Evolutionary conservation across 495 filamentous ascomycete genomes (phyloP).

Genomic region (Annulohypoxylon nitens): DNA sequence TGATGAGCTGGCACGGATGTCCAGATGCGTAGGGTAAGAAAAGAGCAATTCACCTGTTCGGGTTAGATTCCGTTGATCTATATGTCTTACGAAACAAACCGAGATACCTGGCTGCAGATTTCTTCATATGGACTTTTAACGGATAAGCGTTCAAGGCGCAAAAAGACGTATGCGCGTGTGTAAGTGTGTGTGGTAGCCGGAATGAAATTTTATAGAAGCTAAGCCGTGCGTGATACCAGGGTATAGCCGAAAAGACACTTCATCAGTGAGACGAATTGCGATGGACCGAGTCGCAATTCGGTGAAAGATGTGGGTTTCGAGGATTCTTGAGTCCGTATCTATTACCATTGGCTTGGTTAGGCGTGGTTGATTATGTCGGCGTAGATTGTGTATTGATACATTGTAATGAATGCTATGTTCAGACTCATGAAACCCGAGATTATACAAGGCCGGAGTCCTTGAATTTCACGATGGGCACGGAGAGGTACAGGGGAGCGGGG

Average conservation of each 20-base stretch:
- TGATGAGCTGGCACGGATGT: constrained; percentile 43
- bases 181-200: neutral
- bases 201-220: constrained; percentile 3
- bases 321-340: constrained; percentile 11
- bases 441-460: constrained; percentile 16
- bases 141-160: constrained; percentile 24
- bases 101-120: constrained; percentile 25
- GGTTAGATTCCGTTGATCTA: constrained; percentile 48
- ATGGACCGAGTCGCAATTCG: constrained; percentile 25
- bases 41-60: constrained; percentile 42
- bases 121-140: constrained; percentile 18
- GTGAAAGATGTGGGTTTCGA: constrained; percentile 32
- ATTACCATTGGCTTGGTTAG: constrained; percentile 15
- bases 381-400: constrained; percentile 9
- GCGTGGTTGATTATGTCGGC: constrained; percentile 19
- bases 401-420: constrained; percentile 1
- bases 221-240: constrained; percentile 22
- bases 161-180: constrained; percentile 4
- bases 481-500: constrained; percentile 17
- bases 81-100: constrained; percentile 40
- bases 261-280: constrained; percentile 25
- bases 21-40: constrained; percentile 45
- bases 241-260: constrained; percentile 23
- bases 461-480: neutral
- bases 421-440: constrained; percentile 8